These are phyloP conservation scores for Suillus decipiens DNA, from an alignment of 768 basidiomycete genomes.

Conservation along the genomic window DNA sequence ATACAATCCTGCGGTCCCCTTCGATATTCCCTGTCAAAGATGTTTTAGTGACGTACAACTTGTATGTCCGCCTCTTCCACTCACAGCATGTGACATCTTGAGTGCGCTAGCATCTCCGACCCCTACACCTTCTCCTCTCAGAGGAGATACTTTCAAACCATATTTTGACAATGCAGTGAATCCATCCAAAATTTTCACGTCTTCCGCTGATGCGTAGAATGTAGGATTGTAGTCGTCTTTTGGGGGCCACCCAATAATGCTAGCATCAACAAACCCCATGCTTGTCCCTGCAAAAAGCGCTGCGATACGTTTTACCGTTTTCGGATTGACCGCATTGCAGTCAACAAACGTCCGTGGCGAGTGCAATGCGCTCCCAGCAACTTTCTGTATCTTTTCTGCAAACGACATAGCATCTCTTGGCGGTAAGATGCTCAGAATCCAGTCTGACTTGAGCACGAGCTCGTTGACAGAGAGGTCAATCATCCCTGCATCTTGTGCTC, in stretches of 20 bases:
- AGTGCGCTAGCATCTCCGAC: constrained; percentile 62
- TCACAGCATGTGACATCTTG: constrained; percentile 65
- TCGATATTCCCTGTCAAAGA: constrained; percentile 49
- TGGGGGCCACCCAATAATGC: constrained; percentile 61
- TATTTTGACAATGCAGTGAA: constrained; percentile 44
- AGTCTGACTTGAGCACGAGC: constrained; percentile 38
- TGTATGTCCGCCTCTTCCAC: constrained; percentile 21
- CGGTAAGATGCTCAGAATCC: constrained; percentile 60
- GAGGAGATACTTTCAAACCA: constrained; percentile 46
- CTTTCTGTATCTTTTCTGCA: constrained; percentile 34
- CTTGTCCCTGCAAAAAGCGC: constrained; percentile 40
- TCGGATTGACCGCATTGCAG: constrained; percentile 60
- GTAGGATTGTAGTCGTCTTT: constrained; percentile 48
- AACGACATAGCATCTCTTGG: constrained; percentile 53
- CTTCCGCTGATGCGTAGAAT: constrained; percentile 52
- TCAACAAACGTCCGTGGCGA: constrained; percentile 45
- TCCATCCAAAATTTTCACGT: constrained; percentile 34
- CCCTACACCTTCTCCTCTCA: constrained; percentile 49
- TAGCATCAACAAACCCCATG: constrained; percentile 53
- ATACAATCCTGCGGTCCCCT: constrained; percentile 53
- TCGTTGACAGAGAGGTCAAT: constrained; percentile 39
- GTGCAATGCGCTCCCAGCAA: neutral
- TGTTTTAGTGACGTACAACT: neutral
- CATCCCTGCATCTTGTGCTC: constrained; percentile 56
- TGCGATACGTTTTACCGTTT: constrained; percentile 49